These are phyloP conservation scores for Pulveroboletus frians DNA, from an alignment of 768 basidiomycete species.

Conservation along the genomic window DNA sequence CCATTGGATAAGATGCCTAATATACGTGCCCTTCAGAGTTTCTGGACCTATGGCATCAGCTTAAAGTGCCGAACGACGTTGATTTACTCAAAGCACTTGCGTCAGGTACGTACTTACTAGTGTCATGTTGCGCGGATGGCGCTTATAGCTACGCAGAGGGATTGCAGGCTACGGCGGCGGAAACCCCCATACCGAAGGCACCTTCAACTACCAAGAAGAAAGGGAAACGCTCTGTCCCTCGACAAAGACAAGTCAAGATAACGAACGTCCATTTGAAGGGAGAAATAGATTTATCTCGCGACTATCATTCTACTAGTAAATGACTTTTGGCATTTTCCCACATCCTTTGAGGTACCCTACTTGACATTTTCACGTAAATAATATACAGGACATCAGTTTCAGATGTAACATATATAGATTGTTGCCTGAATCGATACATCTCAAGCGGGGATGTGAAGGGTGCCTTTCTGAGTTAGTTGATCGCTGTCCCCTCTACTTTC, in stretches of 20 bases:
- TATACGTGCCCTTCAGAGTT: constrained; percentile 54
- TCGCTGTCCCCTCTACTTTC: constrained; percentile 30
- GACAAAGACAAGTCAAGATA: constrained; percentile 74
- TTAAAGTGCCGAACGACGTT: constrained; percentile 82
- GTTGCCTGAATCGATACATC: background rate
- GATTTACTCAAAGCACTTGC: constrained; percentile 75
- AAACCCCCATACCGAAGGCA: constrained; percentile 50
- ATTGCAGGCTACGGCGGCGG: constrained; percentile 70
- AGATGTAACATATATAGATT: background rate
- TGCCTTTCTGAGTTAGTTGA: background rate
- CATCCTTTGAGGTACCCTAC: background rate
- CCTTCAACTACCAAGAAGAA: constrained; percentile 68
- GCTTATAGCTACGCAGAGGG: constrained; percentile 49
- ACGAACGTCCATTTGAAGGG: constrained; percentile 87
- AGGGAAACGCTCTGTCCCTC: constrained; percentile 68
- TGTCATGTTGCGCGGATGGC: background rate
- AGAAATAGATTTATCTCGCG: constrained; percentile 78
- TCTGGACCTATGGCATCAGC: constrained; percentile 76
- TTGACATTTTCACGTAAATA: background rate
- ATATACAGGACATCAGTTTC: background rate
- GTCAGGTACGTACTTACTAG: constrained; percentile 44
- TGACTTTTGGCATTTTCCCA: constrained; percentile 1
- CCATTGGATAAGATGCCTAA: constrained; percentile 2
- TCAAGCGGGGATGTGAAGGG: background rate
- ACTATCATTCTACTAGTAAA: constrained; percentile 42